phyloP scores from a whole-genome alignment of 352 stramenopile genomes.

The Phytophthora hybrid region DNA sequence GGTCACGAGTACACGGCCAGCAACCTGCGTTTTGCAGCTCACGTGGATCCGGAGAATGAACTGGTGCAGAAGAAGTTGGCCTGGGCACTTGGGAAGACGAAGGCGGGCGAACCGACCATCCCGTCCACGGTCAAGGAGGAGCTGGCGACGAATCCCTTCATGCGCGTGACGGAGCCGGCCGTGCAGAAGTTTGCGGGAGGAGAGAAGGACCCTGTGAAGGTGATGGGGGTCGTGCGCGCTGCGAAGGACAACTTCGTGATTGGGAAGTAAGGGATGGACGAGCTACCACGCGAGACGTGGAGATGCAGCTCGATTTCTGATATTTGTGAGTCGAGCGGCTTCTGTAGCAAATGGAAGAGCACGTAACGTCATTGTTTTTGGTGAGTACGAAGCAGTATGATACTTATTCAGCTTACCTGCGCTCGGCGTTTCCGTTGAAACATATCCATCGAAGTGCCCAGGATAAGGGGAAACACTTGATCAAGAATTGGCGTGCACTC shows the following conservation, averaged over 20 bases:
- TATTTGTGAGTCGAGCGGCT: not conserved
- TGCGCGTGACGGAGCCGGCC: slow-evolving; percentile 59
- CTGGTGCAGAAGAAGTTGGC: slow-evolving; percentile 68
- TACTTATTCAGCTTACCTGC: too few relatives aligned
- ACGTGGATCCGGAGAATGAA: slow-evolving; percentile 91
- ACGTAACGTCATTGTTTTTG: too few relatives aligned
- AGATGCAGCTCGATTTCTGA: not conserved
- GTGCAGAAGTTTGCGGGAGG: slow-evolving; percentile 67
- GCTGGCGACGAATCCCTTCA: slow-evolving; percentile 83
- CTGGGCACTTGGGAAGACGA: slow-evolving; percentile 58
- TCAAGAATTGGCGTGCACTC: too few relatives aligned
- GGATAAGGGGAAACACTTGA: too few relatives aligned
- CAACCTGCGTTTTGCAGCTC: slow-evolving; percentile 91
- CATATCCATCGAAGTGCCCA: too few relatives aligned
- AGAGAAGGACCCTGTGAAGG: slow-evolving; percentile 50
- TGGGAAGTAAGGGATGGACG: slow-evolving; percentile 50
- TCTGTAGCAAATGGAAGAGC: too few relatives aligned
- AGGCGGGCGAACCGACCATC: slow-evolving; percentile 76
- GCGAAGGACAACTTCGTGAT: slow-evolving; percentile 73
- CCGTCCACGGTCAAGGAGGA: slow-evolving; percentile 87
- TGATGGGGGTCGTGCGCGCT: slow-evolving; percentile 65
- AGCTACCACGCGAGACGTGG: not conserved
- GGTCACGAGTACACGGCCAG: slow-evolving; percentile 94
- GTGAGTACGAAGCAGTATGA: too few relatives aligned
- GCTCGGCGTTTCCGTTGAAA: too few relatives aligned